Evolutionary conservation across 2,329 filamentous ascomycete species (phyloP).

Genomic region (Colletotrichum sp.): DNA sequence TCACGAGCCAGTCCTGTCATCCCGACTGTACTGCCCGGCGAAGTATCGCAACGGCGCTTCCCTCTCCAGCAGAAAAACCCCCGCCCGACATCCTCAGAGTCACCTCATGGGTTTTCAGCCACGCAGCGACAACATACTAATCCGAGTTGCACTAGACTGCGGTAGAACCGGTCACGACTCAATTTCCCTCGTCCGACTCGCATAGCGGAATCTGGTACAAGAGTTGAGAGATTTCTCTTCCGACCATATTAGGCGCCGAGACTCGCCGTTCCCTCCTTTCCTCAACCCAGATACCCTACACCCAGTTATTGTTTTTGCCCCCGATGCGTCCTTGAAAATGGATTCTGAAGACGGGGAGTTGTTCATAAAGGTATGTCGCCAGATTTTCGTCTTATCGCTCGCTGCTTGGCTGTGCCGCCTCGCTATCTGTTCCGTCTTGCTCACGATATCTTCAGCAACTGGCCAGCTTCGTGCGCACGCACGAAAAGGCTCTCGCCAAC

Average conservation of each 20-base stretch:
- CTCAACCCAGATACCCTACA: constrained; percentile 20
- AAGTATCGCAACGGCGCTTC: constrained; percentile 12
- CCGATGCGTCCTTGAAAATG: constrained; percentile 68
- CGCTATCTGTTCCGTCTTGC: background rate
- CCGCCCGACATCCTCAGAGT: background rate
- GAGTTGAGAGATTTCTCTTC: constrained; percentile 2
- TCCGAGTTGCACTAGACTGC: constrained; percentile 12
- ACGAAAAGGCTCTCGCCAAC: constrained; percentile 97
- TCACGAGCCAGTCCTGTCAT: constrained; percentile 9
- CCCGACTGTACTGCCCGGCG: constrained; percentile 10
- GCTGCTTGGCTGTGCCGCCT: background rate
- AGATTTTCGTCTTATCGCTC: background rate
- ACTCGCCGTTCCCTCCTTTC: constrained; percentile 11
- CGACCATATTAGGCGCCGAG: constrained; percentile 16
- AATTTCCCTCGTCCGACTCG: constrained; percentile 4
- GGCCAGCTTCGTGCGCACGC: constrained; percentile 92
- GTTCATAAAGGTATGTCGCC: constrained; percentile 77
- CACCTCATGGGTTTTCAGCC: background rate
- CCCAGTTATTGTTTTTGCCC: constrained; percentile 19
- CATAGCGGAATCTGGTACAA: background rate
- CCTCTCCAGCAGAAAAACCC: background rate
- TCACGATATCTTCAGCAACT: constrained; percentile 70
- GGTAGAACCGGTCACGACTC: constrained; percentile 12
- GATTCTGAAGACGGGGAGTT: constrained; percentile 89
- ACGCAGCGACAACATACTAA: constrained; percentile 10